phyloP scores from a whole-genome alignment of 1,284 basidiomycete species.

The Fistulina hepatica region DNA sequence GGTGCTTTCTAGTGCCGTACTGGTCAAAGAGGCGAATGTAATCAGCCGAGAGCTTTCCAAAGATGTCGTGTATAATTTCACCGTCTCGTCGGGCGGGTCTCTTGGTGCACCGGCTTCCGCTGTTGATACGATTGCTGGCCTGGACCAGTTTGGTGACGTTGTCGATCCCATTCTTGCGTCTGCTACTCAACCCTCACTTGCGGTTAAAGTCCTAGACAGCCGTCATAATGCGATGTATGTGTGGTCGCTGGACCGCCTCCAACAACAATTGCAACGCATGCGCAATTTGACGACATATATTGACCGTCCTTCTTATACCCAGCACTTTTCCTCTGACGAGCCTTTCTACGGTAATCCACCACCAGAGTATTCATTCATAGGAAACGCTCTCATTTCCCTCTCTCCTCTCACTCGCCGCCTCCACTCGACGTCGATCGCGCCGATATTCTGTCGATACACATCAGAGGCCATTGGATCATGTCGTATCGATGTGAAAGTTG shows the following conservation, averaged over 20 bases:
- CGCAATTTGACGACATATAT: slow-evolving; percentile 89
- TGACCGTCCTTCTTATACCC: slow-evolving; percentile 84
- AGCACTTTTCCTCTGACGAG: slow-evolving; percentile 88
- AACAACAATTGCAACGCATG: slow-evolving; percentile 88
- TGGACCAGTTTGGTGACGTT: slow-evolving; percentile 92
- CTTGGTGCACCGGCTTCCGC: slow-evolving; percentile 75
- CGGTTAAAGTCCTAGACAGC: slow-evolving; percentile 85
- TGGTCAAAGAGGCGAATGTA: slow-evolving; percentile 91
- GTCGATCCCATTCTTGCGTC: slow-evolving; percentile 64
- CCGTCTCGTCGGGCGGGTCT: slow-evolving; percentile 74
- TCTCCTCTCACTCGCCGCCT: slow-evolving; percentile 70
- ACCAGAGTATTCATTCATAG: slow-evolving; percentile 86
- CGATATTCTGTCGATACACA: slow-evolving; percentile 88
- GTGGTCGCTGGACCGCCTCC: slow-evolving; percentile 85
- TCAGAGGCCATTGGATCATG: slow-evolving; percentile 90
- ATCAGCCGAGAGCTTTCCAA: slow-evolving; percentile 84
- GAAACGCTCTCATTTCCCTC: slow-evolving; percentile 76
- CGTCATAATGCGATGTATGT: slow-evolving; percentile 77
- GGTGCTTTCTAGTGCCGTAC: slow-evolving; percentile 75
- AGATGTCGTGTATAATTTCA: slow-evolving; percentile 86
- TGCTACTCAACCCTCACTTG: slow-evolving; percentile 73
- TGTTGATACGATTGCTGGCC: slow-evolving; percentile 76
- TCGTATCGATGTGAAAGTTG: slow-evolving; percentile 71
- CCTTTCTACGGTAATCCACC: slow-evolving; percentile 85
- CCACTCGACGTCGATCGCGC: slow-evolving; percentile 65